These are phyloP conservation scores for Globisporangium apiculatum DNA, from an alignment of 352 stramenopile species.

Conservation along the genomic window DNA sequence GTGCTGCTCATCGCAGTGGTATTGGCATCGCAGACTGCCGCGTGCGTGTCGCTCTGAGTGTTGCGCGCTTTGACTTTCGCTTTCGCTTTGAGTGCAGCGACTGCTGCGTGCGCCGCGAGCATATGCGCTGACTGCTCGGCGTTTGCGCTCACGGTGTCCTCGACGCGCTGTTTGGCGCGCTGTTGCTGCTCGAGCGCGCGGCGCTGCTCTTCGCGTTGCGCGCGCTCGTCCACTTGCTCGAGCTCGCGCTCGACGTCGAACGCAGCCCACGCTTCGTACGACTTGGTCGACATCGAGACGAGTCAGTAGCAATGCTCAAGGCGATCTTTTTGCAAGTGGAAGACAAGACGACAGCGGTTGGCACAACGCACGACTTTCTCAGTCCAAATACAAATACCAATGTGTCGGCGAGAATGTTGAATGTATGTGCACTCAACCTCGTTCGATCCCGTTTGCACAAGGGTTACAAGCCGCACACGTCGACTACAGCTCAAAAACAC, in stretches of 20 bases:
- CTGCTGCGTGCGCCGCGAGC: conserved; percentile 51
- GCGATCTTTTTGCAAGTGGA: not conserved
- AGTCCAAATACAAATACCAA: not conserved
- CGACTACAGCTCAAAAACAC: too few relatives aligned
- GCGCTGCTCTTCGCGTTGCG: conserved; percentile 24
- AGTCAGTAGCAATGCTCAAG: not conserved
- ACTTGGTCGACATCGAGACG: conserved; percentile 9
- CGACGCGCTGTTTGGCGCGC: conserved; percentile 40
- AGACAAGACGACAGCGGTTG: not conserved
- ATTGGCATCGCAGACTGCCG: not conserved
- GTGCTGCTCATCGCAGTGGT: not conserved
- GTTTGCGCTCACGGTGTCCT: conserved; percentile 28
- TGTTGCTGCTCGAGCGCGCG: conserved; percentile 25
- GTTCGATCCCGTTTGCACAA: not conserved
- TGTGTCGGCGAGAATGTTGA: too few relatives aligned
- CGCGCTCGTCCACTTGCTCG: conserved; percentile 34
- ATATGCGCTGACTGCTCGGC: conserved; percentile 54
- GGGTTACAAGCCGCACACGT: not conserved
- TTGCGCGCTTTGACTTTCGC: not conserved
- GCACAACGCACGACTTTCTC: not conserved
- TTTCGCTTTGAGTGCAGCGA: conserved; percentile 48
- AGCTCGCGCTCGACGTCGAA: conserved; percentile 71
- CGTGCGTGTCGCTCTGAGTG: not conserved
- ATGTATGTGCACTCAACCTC: too few relatives aligned
- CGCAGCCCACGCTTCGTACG: conserved; percentile 50